Conservation (phyloP, 75 land plant genomes). For the Picea glauca region DNA sequence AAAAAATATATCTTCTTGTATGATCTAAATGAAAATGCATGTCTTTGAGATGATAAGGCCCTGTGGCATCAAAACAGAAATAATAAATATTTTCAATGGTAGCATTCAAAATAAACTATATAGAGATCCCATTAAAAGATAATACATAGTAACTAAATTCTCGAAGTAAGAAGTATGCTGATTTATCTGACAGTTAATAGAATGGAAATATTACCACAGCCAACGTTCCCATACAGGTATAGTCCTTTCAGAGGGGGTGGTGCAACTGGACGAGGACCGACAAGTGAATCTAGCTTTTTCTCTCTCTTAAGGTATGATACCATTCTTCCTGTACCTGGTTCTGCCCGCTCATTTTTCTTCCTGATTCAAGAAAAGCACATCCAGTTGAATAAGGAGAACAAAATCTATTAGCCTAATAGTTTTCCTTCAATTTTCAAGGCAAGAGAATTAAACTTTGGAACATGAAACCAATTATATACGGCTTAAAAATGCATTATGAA, state of each 20-base stretch:
- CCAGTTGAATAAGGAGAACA: background rate
- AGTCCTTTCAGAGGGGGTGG: conserved; percentile 86
- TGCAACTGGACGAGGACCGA: conserved; percentile 64
- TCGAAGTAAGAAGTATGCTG: conserved; percentile 5
- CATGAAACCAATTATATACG: background rate
- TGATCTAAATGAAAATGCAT: background rate
- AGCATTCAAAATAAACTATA: background rate
- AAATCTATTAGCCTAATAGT: conserved; percentile 7
- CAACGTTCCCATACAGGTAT: conserved; percentile 93
- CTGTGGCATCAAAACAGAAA: too few species aligned
- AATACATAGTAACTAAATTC: background rate
- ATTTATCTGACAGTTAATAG: background rate
- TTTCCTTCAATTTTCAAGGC: conserved; percentile 9
- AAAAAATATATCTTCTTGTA: background rate
- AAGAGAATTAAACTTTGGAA: background rate
- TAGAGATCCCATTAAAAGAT: background rate
- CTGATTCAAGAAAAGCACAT: conserved; percentile 18
- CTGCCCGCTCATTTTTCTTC: conserved; percentile 42
- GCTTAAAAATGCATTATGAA: background rate
- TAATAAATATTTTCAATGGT: background rate
- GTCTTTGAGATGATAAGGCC: background rate
- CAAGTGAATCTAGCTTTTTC: conserved; percentile 63
- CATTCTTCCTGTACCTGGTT: conserved; percentile 89
- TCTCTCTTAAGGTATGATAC: conserved; percentile 92
- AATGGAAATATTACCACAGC: conserved; percentile 66